Evolutionary conservation across 2,329 filamentous ascomycete species (phyloP).

Genomic region (Aureobasidium pullulans): DNA sequence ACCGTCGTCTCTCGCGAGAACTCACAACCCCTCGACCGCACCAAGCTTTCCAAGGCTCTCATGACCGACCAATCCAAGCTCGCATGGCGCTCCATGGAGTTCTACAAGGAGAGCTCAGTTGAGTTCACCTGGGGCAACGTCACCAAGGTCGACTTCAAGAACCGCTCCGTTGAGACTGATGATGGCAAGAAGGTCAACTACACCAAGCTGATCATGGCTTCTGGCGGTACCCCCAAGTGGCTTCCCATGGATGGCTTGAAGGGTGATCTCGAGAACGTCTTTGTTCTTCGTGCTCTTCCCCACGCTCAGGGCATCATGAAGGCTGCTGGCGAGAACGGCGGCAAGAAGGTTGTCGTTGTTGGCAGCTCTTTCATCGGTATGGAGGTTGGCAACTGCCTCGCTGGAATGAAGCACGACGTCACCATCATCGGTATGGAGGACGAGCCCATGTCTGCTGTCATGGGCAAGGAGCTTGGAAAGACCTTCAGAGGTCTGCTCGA

Average conservation of each 20-base stretch:
- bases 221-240: slow-evolving; percentile 68
- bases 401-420: slow-evolving; percentile 71
- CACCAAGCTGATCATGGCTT: slow-evolving; percentile 82
- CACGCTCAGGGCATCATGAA: slow-evolving; percentile 70
- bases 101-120: slow-evolving; percentile 60
- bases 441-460: slow-evolving; percentile 74
- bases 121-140: slow-evolving; percentile 53
- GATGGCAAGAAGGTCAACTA: slow-evolving; percentile 66
- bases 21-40: slow-evolving; percentile 73
- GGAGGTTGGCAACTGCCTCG: slow-evolving; percentile 81
- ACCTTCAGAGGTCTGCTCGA: slow-evolving; percentile 75
- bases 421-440: slow-evolving; percentile 84
- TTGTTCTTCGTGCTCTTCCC: slow-evolving; percentile 69
- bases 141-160: slow-evolving; percentile 65
- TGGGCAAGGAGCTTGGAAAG: slow-evolving; percentile 72
- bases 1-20: slow-evolving; percentile 80
- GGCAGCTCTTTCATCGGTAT: slow-evolving; percentile 97
- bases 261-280: slow-evolving; percentile 72
- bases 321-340: slow-evolving; percentile 68
- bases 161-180: slow-evolving; percentile 67
- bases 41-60: slow-evolving; percentile 91
- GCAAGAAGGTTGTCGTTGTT: slow-evolving; percentile 87
- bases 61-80: slow-evolving; percentile 74
- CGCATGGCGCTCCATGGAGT: slow-evolving; percentile 66
- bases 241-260: slow-evolving; percentile 82